Percentiles rank a stretch among this genome's conserved stretches.
These are phyloP conservation scores for Ogataea nonfermentans DNA, from an alignment of 805 yeast species.

Conservation along the genomic window DNA sequence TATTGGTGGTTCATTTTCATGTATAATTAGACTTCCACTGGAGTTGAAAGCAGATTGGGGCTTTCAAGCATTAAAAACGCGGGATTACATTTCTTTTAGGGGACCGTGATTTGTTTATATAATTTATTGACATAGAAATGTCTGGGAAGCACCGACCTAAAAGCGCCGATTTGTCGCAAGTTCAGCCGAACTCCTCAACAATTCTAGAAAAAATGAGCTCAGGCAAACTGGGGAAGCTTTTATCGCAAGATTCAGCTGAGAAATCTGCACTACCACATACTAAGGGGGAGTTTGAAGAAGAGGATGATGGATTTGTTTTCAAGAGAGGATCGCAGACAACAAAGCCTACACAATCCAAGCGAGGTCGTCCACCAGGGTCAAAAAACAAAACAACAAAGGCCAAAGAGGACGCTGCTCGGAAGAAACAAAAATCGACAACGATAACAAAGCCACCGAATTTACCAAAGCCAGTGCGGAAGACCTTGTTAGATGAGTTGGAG, in stretches of 20 bases:
- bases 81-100: neutral
- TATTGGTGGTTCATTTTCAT: constrained; percentile 3
- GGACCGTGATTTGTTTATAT: constrained; percentile 15
- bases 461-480: constrained; percentile 1
- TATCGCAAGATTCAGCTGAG: constrained; percentile 13
- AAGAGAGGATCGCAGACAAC: constrained; percentile 19
- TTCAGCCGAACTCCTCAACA: constrained; percentile 16
- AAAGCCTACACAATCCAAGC: neutral
- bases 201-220: constrained; percentile 12
- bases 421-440: constrained; percentile 4
- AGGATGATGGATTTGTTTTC: constrained; percentile 23
- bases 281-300: constrained; percentile 18
- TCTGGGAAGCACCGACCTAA: constrained; percentile 14
- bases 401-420: neutral
- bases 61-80: constrained; percentile 10
- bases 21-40: constrained; percentile 1
- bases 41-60: constrained; percentile 1
- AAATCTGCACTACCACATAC: constrained; percentile 9
- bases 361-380: constrained; percentile 9
- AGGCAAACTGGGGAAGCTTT: constrained; percentile 14
- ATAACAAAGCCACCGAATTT: neutral
- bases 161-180: constrained; percentile 7
- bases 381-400: constrained; percentile 5
- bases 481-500: constrained; percentile 12
- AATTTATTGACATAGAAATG: constrained; percentile 7